Base-by-base conservation (phyloP, 1,284 basidiomycete genomes). In the Rhodotorula mucilaginosa region DNA sequence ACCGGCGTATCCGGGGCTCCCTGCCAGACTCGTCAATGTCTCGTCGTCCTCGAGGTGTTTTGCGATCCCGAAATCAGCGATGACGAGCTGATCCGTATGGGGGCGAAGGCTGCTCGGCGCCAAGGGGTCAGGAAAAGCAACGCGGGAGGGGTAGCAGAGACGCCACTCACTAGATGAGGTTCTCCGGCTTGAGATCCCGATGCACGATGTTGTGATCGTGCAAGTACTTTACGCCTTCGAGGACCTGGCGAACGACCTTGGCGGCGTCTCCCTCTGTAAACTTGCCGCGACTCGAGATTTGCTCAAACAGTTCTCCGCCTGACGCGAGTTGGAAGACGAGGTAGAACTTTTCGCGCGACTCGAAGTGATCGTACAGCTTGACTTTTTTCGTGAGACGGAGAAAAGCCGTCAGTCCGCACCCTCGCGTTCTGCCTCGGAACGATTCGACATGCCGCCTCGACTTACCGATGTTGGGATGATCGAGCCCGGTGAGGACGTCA, bases 31-130 rank as follows among this genome's bases (percentile, higher is more conserved):
- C 34, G 87, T 88, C 2, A 98, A 83, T 71, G 90, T 88, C 79
- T 96, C 91, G 48, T 90, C 89, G 0, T 89, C 83, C 0, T 92
- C 87, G 6, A 97, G 83, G 76, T 93, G 91, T 79, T 93, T 93
- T 3, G 94, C 93, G 69, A 99, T 97, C 3, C 97, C 97, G 81
- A 99, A 98, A 82, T 99, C 97, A 29, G 89, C 93, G 66, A 97
- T 93, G 65, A 97, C 93, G 65, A 97, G 72, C 7, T 74, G 72
- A 56, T 89, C 85, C 18, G 85, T 80, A 4, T 87, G 89, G 70
- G 80, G 76, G 3, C 84, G 86, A 15, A 90, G 90, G 65, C 92
- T 89, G 81, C 44, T n/a, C 3, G 26, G 49, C n/a, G n/a, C 65
- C 4, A 5, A 12, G 0, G 39, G 5, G 15, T 15, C 3, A 31